Conservation (phyloP, 768 basidiomycete species). For the Boletus sp. region DNA sequence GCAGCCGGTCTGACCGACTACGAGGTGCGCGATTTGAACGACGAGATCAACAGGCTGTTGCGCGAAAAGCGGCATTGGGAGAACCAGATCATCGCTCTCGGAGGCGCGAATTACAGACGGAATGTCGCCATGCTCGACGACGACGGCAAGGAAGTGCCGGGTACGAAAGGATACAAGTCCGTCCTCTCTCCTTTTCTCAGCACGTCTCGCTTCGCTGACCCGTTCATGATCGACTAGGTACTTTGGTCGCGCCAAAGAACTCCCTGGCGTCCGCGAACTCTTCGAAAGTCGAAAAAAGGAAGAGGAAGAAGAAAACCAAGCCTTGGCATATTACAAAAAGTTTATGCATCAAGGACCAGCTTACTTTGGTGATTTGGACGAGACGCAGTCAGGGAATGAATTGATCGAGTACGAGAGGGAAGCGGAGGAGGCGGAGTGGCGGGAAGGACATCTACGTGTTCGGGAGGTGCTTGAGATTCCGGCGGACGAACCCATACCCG, state of each 20-base stretch:
- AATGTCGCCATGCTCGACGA: conserved; percentile 94
- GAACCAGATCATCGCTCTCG: conserved; percentile 93
- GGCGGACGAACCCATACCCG: conserved; percentile 49
- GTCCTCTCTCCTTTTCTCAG: conserved; percentile 21
- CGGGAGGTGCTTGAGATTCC: conserved; percentile 53
- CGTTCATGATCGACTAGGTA: conserved; percentile 53
- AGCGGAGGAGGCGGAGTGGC: conserved; percentile 75
- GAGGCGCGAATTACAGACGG: conserved; percentile 93
- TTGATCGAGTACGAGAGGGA: conserved; percentile 69
- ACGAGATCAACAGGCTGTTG: conserved; percentile 95
- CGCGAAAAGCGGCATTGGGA: conserved; percentile 98
- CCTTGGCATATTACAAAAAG: conserved; percentile 76
- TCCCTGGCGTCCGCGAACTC: conserved; percentile 94
- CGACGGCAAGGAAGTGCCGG: conserved; percentile 94
- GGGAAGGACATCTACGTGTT: conserved; percentile 55
- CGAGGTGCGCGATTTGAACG: conserved; percentile 93
- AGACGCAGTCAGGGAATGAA: conserved; percentile 52
- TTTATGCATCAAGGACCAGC: conserved; percentile 84
- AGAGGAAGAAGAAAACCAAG: conserved; percentile 84
- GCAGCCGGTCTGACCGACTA: conserved; percentile 92
- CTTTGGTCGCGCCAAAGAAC: conserved; percentile 94
- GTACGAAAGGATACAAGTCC: conserved; percentile 96
- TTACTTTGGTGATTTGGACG: conserved; percentile 93
- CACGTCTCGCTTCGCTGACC: background rate
- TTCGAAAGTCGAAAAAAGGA: conserved; percentile 85